Conservation (phyloP, 225 moss, liverwort and hornwort species). For the Antitrichia curtipendula region DNA sequence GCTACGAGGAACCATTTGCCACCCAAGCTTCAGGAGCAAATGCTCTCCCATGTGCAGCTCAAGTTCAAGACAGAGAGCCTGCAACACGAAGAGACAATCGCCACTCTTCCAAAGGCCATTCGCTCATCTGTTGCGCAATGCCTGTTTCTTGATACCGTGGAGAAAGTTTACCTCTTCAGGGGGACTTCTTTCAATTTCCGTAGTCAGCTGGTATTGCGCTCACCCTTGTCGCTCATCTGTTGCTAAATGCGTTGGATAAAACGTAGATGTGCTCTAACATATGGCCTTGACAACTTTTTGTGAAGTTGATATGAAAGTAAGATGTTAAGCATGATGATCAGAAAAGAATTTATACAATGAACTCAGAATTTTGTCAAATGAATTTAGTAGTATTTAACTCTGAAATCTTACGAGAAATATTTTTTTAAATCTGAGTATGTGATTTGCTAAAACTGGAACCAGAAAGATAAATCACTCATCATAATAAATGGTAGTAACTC, state of each 20-base stretch:
- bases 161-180: constrained; percentile 64
- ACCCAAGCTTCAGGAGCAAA: constrained; percentile 61
- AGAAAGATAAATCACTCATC: background rate
- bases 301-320: background rate
- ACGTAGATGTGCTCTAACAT: background rate
- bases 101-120: constrained; percentile 67
- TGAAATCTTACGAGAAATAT: background rate
- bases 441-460: background rate
- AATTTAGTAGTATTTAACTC: background rate
- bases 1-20: constrained; percentile 67
- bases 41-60: constrained; percentile 81
- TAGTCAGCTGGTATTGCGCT: constrained; percentile 57
- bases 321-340: background rate
- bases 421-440: background rate
- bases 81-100: constrained; percentile 60
- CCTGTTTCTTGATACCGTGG: constrained; percentile 64
- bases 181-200: constrained; percentile 77
- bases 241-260: background rate
- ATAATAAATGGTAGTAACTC: background rate
- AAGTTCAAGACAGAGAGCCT: constrained; percentile 82
- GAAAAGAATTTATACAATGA: background rate
- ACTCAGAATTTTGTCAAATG: background rate
- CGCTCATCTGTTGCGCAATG: constrained; percentile 59
- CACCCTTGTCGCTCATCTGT: background rate
- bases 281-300: background rate